A percentile compares a stretch with the other conserved stretches of the same genome.
Evolutionary conservation across 2,329 filamentous ascomycete genomes (phyloP).

Genomic region (Aspergillus flavus): DNA sequence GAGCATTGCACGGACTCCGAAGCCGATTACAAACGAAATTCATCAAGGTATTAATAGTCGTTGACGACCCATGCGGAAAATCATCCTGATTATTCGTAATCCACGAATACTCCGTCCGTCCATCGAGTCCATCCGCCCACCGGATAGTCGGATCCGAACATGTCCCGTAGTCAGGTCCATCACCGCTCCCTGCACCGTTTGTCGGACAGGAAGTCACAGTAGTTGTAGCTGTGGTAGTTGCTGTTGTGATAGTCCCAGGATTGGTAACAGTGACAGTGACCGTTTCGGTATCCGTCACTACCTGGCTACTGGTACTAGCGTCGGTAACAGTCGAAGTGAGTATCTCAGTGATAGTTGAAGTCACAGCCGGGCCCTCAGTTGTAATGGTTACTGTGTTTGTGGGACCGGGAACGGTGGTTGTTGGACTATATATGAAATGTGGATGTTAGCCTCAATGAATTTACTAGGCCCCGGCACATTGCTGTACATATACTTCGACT

Average conservation of each 20-base stretch:
- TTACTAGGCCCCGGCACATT: no score
- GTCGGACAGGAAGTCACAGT: not conserved
- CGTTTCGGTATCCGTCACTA: not conserved
- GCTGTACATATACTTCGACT: not conserved
- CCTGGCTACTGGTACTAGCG: not conserved
- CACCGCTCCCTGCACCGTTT: not conserved
- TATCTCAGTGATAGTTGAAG: not conserved
- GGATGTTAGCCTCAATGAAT: not conserved
- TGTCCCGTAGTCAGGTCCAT: constrained; percentile 6
- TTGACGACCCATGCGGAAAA: constrained; percentile 16
- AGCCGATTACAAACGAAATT: constrained; percentile 23
- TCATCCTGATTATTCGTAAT: constrained; percentile 18
- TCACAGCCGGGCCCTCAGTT: not conserved
- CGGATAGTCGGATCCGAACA: not conserved
- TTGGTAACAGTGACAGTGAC: not conserved
- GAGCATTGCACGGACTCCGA: constrained; percentile 21
- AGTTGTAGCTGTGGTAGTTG: constrained; percentile 31
- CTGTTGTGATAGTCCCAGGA: not conserved
- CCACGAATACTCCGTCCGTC: constrained; percentile 8
- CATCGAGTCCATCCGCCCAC: constrained; percentile 16
- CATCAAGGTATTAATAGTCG: constrained; percentile 14
- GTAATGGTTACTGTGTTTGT: not conserved
- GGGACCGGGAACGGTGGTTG: not conserved
- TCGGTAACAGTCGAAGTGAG: not conserved
- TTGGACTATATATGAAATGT: not conserved